Conservation (phyloP, 129 eudicot species). For the Lactuca saligna region DNA sequence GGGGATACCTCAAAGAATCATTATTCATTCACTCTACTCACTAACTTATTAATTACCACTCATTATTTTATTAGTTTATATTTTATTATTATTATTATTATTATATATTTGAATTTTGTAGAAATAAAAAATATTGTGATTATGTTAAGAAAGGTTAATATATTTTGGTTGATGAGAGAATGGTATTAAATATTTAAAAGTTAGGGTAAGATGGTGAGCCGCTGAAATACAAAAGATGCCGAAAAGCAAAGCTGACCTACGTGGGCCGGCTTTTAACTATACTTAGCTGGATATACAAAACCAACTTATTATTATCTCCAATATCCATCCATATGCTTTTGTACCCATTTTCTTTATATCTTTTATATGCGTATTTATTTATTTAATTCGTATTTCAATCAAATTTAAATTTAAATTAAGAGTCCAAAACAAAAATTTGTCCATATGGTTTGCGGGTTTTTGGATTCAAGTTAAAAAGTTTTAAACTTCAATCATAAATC, state of each 20-base stretch:
- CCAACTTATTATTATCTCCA: background rate
- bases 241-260: background rate
- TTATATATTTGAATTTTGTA: background rate
- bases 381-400: background rate
- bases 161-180: background rate
- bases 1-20: background rate
- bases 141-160: too few species aligned
- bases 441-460: too few species aligned
- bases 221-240: background rate
- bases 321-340: background rate
- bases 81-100: too few species aligned
- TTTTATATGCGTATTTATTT: too few species aligned
- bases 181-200: too few species aligned
- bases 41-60: background rate
- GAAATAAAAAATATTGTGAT: too few species aligned
- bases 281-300: background rate
- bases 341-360: background rate
- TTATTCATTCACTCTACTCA: background rate
- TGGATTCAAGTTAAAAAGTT: too few species aligned
- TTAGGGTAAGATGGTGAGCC: background rate
- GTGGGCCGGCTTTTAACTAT: conserved; percentile 1
- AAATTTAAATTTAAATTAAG: too few species aligned
- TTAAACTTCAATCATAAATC: too few species aligned
- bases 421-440: too few species aligned
- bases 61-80: background rate